Evolutionary conservation across 169 alveolate genomes (phyloP), one percentile per base, ranked within the genome.

Genomic region (Plasmodium malariae): DNA sequence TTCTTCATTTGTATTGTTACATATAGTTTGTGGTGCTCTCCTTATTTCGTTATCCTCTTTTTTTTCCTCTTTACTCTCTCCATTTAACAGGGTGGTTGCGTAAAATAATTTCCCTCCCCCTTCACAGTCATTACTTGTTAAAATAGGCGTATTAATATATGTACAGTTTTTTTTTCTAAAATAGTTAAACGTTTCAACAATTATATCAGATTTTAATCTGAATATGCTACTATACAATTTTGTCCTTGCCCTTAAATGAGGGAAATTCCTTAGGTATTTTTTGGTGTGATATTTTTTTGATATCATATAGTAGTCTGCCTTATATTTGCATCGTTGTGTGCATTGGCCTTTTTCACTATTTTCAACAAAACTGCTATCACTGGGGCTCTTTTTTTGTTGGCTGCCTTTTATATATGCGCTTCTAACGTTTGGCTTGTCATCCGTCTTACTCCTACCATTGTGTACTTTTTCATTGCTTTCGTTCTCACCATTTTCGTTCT

Each of bases 101-200:
- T 97, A 93, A 93, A 98, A 98, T 98, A 98, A 96, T 91, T 98
- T 99, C 19, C 99, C 99, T 12, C 99, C 99, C 26, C 99, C 99
- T 93, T 99, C 99, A 67, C 99, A 98, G 88, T 98, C 99, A 43
- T 99, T 95, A 9, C 98, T 98, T 7, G 99, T 99, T 51, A 99
- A 96, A n/a, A 97, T 94, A 14, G 99, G 99, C 32, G 99, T 98
- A 74, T 98, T 99, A 62, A 98, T 96, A 92, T 98, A 97, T 67
- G 95, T 90, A 86, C 96, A 99, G 0, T 98, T 97, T 78, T 93
- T 94, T 30, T 95, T 87, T 92, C 93, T 91, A 96, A 96, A 48
- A 93, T 94, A 93, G 93, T 91, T 14, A 97, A 88, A 65, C 87
- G 97, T 97, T 94, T 88, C 94, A 73, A 60, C 90, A 60, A 93